These are phyloP conservation scores for Stemphylium vesicarium DNA, from an alignment of 2,329 filamentous ascomycete genomes.

Conservation along the genomic window DNA sequence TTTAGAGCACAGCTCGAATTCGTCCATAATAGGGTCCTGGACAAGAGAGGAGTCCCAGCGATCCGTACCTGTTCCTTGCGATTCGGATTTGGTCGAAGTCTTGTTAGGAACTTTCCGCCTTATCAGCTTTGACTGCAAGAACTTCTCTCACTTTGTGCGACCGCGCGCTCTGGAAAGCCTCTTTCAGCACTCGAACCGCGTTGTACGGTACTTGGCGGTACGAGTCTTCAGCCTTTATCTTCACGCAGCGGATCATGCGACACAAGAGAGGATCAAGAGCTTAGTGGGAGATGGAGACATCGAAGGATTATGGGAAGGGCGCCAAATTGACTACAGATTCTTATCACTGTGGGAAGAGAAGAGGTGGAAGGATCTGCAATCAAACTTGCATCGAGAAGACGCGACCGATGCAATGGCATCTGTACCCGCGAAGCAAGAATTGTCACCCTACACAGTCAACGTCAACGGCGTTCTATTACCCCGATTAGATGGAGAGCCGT, in stretches of 20 bases:
- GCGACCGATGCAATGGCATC: not conserved
- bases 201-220: constrained; percentile 80
- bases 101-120: constrained; percentile 79
- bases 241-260: constrained; percentile 77
- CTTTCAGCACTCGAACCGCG: constrained; percentile 63
- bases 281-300: constrained; percentile 70
- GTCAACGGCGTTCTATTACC: constrained; percentile 49
- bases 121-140: constrained; percentile 73
- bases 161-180: constrained; percentile 72
- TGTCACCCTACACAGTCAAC: constrained; percentile 43
- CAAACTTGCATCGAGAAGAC: constrained; percentile 12
- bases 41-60: not conserved
- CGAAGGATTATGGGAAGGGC: constrained; percentile 76
- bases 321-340: constrained; percentile 78
- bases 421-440: constrained; percentile 19
- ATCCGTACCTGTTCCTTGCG: not conserved
- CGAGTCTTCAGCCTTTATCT: constrained; percentile 81
- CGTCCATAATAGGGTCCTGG: constrained; percentile 28
- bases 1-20: constrained; percentile 40
- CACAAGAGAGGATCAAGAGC: constrained; percentile 72
- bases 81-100: constrained; percentile 47
- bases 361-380: constrained; percentile 50
- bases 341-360: constrained; percentile 68
- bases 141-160: constrained; percentile 69
- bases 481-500: constrained; percentile 41